Evolutionary conservation across 306 rosid genomes (phyloP).

Genomic region (Cicer yamashitae): DNA sequence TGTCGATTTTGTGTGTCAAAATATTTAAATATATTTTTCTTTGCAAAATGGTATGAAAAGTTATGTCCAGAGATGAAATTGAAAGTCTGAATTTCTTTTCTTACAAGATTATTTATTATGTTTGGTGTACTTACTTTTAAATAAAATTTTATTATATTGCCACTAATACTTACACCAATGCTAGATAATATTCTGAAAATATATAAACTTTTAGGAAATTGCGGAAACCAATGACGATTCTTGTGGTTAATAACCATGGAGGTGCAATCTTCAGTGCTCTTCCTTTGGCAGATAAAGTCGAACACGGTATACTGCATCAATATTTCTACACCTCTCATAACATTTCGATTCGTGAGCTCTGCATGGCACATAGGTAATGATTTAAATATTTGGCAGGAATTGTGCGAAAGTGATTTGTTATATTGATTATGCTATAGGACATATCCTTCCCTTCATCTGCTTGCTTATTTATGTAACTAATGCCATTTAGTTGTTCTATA

Average conservation of each 20-base stretch:
- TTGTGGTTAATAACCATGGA: slow-evolving; percentile 88
- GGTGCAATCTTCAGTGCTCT: slow-evolving; percentile 95
- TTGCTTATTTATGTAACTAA: slow-evolving; percentile 1
- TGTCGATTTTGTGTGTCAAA: too few relatives aligned
- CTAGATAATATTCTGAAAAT: slow-evolving; percentile 35
- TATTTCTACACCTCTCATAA: slow-evolving; percentile 86
- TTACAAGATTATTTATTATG: slow-evolving; percentile 5
- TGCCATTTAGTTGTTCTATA: not conserved
- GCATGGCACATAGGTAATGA: slow-evolving; percentile 87
- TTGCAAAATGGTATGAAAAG: slow-evolving; percentile 2
- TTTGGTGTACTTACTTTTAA: slow-evolving; percentile 24
- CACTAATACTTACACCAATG: slow-evolving; percentile 15
- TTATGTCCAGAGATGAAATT: slow-evolving; percentile 16
- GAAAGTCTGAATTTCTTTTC: not conserved
- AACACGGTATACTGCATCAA: slow-evolving; percentile 61
- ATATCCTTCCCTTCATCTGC: slow-evolving; percentile 20
- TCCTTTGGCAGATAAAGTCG: slow-evolving; percentile 75
- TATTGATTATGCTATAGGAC: not conserved
- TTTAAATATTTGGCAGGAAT: slow-evolving; percentile 29
- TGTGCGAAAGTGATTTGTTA: slow-evolving; percentile 22
- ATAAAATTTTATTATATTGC: slow-evolving; percentile 1
- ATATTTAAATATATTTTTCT: too few relatives aligned
- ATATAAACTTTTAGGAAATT: slow-evolving; percentile 58
- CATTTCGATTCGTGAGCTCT: slow-evolving; percentile 66
- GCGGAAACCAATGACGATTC: slow-evolving; percentile 88